Evolutionary conservation across 352 stramenopile species (phyloP).

Genomic region (Pythium pyrilobum): DNA sequence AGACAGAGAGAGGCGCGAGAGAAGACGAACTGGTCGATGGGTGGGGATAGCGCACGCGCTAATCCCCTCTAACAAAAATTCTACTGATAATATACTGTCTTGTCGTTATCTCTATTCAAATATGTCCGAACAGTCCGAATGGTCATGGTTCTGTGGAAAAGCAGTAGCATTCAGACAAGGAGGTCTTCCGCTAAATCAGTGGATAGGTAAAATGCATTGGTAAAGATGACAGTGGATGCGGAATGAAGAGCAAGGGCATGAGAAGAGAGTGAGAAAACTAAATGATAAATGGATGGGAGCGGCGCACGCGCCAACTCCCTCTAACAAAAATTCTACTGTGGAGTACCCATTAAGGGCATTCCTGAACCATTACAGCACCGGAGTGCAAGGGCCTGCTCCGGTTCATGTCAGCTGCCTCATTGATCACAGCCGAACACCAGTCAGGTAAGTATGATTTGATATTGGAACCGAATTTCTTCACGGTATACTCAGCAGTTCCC

Average conservation of each 20-base stretch:
- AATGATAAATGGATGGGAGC: neutral
- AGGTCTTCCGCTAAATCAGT: too few relatives aligned
- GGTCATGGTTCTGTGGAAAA: too few relatives aligned
- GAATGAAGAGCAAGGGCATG: neutral
- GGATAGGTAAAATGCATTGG: too few relatives aligned
- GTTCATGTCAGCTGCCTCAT: conserved; percentile 80
- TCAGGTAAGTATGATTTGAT: conserved; percentile 76
- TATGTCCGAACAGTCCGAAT: too few relatives aligned
- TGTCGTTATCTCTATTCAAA: too few relatives aligned
- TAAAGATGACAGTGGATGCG: neutral
- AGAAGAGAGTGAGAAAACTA: neutral
- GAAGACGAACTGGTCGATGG: neutral
- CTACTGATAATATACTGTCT: too few relatives aligned
- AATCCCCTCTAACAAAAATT: conserved; percentile 19
- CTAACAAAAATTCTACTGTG: conserved; percentile 22
- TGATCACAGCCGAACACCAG: conserved; percentile 81
- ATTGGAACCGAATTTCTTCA: neutral
- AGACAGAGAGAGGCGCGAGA: neutral
- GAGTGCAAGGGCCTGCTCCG: conserved; percentile 79
- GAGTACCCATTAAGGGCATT: conserved; percentile 21
- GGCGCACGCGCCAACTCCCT: conserved; percentile 13
- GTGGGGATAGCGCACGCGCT: conserved; percentile 14
- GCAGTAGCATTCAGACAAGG: too few relatives aligned
- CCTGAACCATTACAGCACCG: conserved; percentile 73
- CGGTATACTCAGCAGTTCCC: neutral